A percentile compares a stretch with the other conserved stretches of the same genome.
These are phyloP conservation scores for Coemansia asiatica DNA, from an alignment of 192 early-diverging fungal species.

Conservation along the genomic window DNA sequence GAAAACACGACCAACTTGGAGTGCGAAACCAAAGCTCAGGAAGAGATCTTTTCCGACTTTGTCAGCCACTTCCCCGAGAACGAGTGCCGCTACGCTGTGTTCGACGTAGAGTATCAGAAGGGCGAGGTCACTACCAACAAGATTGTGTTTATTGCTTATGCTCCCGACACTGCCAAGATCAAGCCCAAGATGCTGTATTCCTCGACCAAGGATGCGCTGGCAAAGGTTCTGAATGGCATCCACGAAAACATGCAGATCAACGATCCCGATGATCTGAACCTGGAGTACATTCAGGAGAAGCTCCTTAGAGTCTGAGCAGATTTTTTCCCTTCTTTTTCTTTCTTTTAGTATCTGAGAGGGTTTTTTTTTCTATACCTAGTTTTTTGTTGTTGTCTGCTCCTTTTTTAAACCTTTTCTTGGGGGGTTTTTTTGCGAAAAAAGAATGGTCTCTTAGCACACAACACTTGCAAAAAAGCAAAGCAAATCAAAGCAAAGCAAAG, in stretches of 20 bases:
- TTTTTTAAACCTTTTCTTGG: conserved; percentile 16
- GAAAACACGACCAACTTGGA: conserved; percentile 11
- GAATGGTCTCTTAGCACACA: background rate
- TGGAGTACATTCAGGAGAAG: conserved; percentile 72
- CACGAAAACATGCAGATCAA: conserved; percentile 82
- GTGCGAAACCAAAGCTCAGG: conserved; percentile 2
- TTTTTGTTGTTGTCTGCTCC: conserved; percentile 6
- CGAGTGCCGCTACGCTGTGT: conserved; percentile 84
- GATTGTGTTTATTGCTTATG: conserved; percentile 86
- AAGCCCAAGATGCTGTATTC: conserved; percentile 91
- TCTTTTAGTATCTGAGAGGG: background rate
- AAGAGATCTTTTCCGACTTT: conserved; percentile 69
- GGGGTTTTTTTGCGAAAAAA: background rate
- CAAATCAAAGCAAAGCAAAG: too few relatives aligned
- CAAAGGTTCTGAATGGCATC: conserved; percentile 71
- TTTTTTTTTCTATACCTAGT: background rate
- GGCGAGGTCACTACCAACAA: conserved; percentile 70
- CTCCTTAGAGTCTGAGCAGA: conserved; percentile 7
- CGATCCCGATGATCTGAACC: conserved; percentile 69
- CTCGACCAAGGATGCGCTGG: conserved; percentile 76
- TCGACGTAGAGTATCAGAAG: conserved; percentile 79
- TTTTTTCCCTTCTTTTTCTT: conserved; percentile 10
- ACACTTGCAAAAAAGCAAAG: background rate
- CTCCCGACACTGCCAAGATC: conserved; percentile 75
- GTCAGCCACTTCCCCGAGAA: conserved; percentile 60